Evolutionary conservation across 306 rosid species (phyloP).

Genomic region (Citrullus amarus): DNA sequence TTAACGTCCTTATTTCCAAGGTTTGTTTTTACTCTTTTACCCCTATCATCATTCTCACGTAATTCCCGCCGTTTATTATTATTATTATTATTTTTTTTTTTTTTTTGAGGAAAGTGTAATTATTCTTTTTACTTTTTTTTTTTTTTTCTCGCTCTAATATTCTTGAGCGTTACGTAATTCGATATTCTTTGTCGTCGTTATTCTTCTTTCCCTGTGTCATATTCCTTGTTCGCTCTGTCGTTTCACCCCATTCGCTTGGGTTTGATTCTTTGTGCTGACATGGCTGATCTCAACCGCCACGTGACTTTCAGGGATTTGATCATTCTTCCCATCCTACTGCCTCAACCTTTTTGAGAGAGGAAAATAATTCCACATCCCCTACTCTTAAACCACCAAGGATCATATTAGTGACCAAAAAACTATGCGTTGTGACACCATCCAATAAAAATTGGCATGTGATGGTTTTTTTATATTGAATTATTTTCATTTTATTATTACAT

Average conservation of each 20-base stretch:
- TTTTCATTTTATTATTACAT: too few species aligned
- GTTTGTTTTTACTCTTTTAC: constrained; percentile 16
- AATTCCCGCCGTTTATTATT: neutral
- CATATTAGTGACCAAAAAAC: too few species aligned
- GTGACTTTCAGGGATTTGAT: neutral
- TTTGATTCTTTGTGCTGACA: neutral
- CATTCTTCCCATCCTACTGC: neutral
- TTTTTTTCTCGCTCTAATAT: neutral
- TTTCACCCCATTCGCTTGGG: neutral
- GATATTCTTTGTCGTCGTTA: neutral
- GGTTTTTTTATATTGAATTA: too few species aligned
- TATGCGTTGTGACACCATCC: too few species aligned
- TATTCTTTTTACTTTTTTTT: neutral
- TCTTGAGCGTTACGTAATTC: neutral
- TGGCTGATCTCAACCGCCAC: neutral
- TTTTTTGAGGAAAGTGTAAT: too few species aligned
- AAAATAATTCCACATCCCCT: neutral
- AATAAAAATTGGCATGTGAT: too few species aligned
- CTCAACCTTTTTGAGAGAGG: neutral
- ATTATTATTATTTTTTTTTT: too few species aligned
- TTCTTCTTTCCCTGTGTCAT: neutral
- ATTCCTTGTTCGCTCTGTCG: neutral
- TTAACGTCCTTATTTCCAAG: constrained; percentile 87
- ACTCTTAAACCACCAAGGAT: neutral
- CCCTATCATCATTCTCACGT: neutral